A percentile compares a stretch with the other conserved stretches of the same genome.
Evolutionary conservation across 1,139 yeast species (phyloP).

Genomic region (Pichia sp.): DNA sequence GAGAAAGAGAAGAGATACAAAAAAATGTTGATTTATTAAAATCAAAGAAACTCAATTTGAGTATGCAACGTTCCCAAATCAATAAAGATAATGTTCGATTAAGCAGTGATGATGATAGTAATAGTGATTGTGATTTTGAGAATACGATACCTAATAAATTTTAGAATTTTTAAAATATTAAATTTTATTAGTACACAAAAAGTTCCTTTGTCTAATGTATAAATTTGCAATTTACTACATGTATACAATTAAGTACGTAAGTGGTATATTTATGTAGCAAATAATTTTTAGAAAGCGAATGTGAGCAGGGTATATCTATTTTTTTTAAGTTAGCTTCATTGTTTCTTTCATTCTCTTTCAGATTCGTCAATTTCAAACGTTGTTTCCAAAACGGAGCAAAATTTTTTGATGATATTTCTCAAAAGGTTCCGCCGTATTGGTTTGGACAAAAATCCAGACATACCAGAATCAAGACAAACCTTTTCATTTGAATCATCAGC

Average conservation of each 20-base stretch:
- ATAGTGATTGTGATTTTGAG: neutral
- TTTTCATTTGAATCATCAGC: slow-evolving; percentile 82
- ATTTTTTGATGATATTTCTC: slow-evolving; percentile 43
- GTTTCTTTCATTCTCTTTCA: neutral
- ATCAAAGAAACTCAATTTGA: neutral
- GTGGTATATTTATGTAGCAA: neutral
- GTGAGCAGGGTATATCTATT: neutral
- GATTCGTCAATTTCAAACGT: slow-evolving; percentile 3
- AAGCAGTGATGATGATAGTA: slow-evolving; percentile 6
- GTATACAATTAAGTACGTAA: neutral
- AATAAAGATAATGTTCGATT: neutral
- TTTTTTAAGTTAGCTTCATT: neutral
- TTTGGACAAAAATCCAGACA: slow-evolving; percentile 82
- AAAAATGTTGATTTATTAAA: neutral
- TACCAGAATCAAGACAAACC: slow-evolving; percentile 74
- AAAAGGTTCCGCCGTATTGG: slow-evolving; percentile 74
- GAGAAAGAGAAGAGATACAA: slow-evolving; percentile 13
- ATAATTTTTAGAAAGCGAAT: neutral
- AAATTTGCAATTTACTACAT: neutral
- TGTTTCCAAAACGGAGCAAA: slow-evolving; percentile 30
- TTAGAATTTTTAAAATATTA: neutral
- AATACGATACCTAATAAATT: neutral
- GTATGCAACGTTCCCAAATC: neutral
- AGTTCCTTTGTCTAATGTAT: neutral
- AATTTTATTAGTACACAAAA: neutral